A percentile compares a stretch with the other conserved stretches of the same genome.
phyloP scores from a whole-genome alignment of 108 stramenopile genomes.

The Discostella pseudostelligera region DNA sequence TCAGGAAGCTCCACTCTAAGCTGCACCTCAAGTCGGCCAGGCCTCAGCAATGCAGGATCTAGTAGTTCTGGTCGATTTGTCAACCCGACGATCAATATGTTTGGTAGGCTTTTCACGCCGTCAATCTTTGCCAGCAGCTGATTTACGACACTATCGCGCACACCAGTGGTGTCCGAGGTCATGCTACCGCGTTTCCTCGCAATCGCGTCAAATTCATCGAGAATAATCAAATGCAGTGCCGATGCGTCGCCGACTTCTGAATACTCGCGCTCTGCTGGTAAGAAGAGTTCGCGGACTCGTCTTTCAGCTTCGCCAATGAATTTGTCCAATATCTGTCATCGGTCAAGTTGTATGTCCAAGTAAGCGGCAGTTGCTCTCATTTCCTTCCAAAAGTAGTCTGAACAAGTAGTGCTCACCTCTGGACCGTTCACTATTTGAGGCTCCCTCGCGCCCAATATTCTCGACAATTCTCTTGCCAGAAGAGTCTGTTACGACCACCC shows the following conservation, averaged over 20 bases:
- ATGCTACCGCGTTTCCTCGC: slow-evolving; percentile 76
- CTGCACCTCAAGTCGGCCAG: slow-evolving; percentile 90
- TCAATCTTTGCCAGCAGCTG: slow-evolving; percentile 76
- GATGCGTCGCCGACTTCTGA: slow-evolving; percentile 62
- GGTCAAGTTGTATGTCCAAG: too few species aligned
- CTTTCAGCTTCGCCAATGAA: slow-evolving; percentile 72
- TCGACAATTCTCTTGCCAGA: slow-evolving; percentile 89
- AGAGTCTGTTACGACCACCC: slow-evolving; percentile 81
- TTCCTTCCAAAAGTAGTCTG: too few species aligned
- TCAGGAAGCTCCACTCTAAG: slow-evolving; percentile 79
- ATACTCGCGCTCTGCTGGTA: slow-evolving; percentile 69
- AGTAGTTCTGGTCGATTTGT: slow-evolving; percentile 88
- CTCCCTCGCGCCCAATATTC: slow-evolving; percentile 88
- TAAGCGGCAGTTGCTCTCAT: too few species aligned
- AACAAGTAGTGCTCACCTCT: too few species aligned
- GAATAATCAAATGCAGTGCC: slow-evolving; percentile 81
- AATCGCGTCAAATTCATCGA: slow-evolving; percentile 92
- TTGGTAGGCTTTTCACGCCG: slow-evolving; percentile 73
- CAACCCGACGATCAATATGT: slow-evolving; percentile 81
- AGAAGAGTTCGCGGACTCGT: slow-evolving; percentile 68
- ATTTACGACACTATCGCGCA: slow-evolving; percentile 88
- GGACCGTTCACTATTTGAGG: slow-evolving; percentile 92
- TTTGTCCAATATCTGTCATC: slow-evolving; percentile 78
- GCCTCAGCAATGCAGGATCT: slow-evolving; percentile 79
- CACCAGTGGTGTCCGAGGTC: slow-evolving; percentile 66